Base-by-base conservation (phyloP, 805 yeast genomes). In the Nakazawaea holstii region DNA sequence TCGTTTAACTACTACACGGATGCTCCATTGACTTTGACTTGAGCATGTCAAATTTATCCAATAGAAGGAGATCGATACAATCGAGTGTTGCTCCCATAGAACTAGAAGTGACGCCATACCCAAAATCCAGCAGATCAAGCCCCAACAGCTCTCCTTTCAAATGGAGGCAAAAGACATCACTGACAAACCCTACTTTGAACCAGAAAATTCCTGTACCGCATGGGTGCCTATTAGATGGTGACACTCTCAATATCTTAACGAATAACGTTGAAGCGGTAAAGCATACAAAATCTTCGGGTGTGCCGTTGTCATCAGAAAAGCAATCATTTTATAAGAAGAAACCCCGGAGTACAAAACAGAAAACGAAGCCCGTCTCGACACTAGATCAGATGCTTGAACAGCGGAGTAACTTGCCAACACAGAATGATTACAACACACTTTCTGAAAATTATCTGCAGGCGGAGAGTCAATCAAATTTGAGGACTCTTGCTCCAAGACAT, bases 191-290 rank as follows among this genome's bases (percentile, higher is more conserved):
- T 8, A 24, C 9, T 20, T 7, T 8, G 9, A 36, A 36, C 29
- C 9, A 15, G 28, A 31, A 35, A 33, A 26, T 27, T 14, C 5
- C 8, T 28, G 7, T 36, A 15, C n/a, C 43, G 7, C 35, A 5
- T 13, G 48, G 48, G 11, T 40, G 29, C 17, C 30, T 46, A 11
- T 40, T 46, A 2, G 45, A 46, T 35, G 17, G 28, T 6, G 45
- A 40, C 8, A 24, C 41, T 8, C 35, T 46, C 38, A 38, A 46
- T 24, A 41, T 36, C 9, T 36, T 46, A 28, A 46, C 49, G 9
- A 45, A 45, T 35, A 44, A 32, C 24, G 24, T 33, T n/a, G 26
- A 14, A 13, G 33, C 41, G 31, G 31, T 8, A 39, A 26, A 24
- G 6, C 13, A 37, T 8, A 13, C 43, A 24, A 17, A 31, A 29